phyloP scores from a whole-genome alignment of 352 stramenopile genomes.

The Globisporangium rhizosaccharum region DNA sequence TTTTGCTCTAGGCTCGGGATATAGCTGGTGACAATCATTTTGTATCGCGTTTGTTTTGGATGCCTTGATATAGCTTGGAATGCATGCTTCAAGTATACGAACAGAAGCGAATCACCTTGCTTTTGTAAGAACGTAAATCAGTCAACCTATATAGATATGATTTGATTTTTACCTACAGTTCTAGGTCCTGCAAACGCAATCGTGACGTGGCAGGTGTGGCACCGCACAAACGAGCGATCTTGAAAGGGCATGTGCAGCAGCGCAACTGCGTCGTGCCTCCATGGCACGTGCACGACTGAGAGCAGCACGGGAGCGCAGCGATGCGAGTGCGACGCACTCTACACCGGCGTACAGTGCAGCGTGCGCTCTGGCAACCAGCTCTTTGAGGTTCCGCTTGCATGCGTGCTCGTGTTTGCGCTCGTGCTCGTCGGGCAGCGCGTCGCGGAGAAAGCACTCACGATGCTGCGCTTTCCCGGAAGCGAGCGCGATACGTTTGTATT shows the following conservation, averaged over 20 bases:
- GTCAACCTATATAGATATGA: no score
- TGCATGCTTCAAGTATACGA: no score
- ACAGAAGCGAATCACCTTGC: no score
- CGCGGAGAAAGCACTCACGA: constrained; percentile 14
- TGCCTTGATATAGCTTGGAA: no score
- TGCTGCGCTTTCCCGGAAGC: constrained; percentile 32
- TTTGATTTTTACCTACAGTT: no score
- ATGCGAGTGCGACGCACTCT: constrained; percentile 44
- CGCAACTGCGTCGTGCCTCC: constrained; percentile 30
- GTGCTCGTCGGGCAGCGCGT: constrained; percentile 27
- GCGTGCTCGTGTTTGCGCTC: constrained; percentile 30
- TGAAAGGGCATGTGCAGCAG: background rate
- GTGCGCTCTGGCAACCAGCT: constrained; percentile 32
- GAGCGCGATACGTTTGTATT: constrained; percentile 43
- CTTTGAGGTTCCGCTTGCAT: constrained; percentile 50
- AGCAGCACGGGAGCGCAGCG: constrained; percentile 10
- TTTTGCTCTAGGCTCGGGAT: no score
- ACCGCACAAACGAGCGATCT: background rate
- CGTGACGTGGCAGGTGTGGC: no score
- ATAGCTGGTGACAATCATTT: no score
- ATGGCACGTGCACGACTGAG: constrained; percentile 33
- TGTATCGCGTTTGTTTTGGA: no score
- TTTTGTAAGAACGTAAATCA: no score
- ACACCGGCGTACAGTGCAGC: constrained; percentile 41
- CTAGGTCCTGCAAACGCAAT: no score